Base-by-base conservation (phyloP, 345 rosid genomes). In the Moricandia moricandioides region DNA sequence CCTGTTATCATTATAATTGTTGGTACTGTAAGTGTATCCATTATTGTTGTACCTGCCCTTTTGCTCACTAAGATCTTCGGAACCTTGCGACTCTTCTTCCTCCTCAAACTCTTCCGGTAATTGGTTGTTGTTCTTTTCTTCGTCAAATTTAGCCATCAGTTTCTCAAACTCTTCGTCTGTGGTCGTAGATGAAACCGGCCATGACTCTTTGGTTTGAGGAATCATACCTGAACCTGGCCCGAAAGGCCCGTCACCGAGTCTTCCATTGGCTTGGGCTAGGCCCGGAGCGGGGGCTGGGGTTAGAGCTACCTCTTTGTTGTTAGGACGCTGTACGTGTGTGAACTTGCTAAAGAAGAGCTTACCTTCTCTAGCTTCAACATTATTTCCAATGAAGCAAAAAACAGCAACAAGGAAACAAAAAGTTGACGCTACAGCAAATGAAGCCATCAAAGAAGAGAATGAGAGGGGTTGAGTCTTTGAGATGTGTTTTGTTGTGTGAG, bases 331-430 rank as follows among this genome's bases (percentile, higher is more conserved):
- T 35, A 61, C 10, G 62, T 72, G 86, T 10, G 81, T 81, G 76
- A 84, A 78, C 84, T 86, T 89, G 80, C 82, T 84, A 65, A 89
- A 89, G 83, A 89, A 86, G 61, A 78, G 54, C 72, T 69, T 81
- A 75, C 88, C 85, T 67, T 85, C 85, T 73, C 91, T 88, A 6
- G 86, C 90, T 24, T 86, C 83, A 66, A 79, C 78, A 68, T 40
- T 78, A 10, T 72, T 47, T 43, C 45, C 27, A 56, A 74, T 34
- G 55, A 76, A 71, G 67, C 80, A 70, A 49, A 78, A 47, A 18
- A 64, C 7, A 21, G 67, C 49, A 40, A 79, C 64, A 52, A 75
- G 63, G 75, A 74, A 58, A 61, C 65, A 79, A 65, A 80, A 68
- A 7, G 39, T 33, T 17, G 65, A 11, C 65, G 26, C 8, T 12